Conservation (phyloP, 768 basidiomycete species). For the Krasilnikovozyma curviuscula region DNA sequence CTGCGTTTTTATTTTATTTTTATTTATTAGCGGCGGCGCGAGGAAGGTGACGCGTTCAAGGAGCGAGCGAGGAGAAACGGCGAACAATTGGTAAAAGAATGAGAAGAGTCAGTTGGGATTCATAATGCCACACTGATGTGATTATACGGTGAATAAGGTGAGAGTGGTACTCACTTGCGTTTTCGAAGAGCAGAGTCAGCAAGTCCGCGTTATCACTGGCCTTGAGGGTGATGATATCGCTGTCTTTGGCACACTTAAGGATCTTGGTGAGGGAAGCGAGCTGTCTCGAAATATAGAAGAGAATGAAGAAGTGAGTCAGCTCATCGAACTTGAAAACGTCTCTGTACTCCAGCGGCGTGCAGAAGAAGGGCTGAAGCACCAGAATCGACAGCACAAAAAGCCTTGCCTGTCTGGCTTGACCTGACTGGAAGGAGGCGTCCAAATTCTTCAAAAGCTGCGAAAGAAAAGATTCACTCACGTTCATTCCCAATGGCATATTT, state of each 20-base stretch:
- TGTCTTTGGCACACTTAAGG: conserved; percentile 89
- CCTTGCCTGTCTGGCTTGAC: too few relatives aligned
- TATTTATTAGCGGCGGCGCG: too few relatives aligned
- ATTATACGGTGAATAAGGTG: background rate
- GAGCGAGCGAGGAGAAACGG: background rate
- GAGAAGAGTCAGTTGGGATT: background rate
- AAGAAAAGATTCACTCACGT: too few relatives aligned
- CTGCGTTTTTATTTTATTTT: conserved; percentile 29
- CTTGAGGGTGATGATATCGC: conserved; percentile 76
- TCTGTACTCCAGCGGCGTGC: too few relatives aligned
- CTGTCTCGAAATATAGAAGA: conserved; percentile 55
- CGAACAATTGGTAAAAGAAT: background rate
- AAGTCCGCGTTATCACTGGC: conserved; percentile 79
- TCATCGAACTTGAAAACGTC: too few relatives aligned
- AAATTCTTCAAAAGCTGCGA: too few relatives aligned
- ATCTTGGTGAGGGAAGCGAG: conserved; percentile 79
- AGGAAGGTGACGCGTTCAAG: too few relatives aligned
- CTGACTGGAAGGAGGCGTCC: too few relatives aligned
- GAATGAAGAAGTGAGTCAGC: background rate
- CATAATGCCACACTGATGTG: too few relatives aligned
- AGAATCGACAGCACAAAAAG: too few relatives aligned
- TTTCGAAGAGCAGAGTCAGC: conserved; percentile 74
- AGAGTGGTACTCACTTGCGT: conserved; percentile 42
- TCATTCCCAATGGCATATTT: conserved; percentile 42
- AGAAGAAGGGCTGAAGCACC: too few relatives aligned